Base-by-base conservation (phyloP, 257 asterid genomes). In the Fraxinus cuspidata region DNA sequence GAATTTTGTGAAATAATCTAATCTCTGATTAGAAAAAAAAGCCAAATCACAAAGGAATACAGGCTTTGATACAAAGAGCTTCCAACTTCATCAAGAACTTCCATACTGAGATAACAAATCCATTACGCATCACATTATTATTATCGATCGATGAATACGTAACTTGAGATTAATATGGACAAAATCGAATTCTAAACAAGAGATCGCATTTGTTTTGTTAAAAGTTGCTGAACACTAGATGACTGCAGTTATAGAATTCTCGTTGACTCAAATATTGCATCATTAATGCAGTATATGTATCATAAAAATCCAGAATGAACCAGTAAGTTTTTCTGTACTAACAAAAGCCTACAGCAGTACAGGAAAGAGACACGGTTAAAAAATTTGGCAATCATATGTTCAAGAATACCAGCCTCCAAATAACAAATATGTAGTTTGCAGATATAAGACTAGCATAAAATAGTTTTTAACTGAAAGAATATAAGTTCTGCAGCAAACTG, bases 401-500 rank as follows among this genome's bases (percentile, higher is more conserved):
- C 63, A 18, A 15, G 27, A 64, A 69, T 13, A 56, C 49, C 40
- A 72, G 25, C 75, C 81, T 64, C 23, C 60, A 70, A 66, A 40
- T 31, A 21, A 25, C 31, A 27, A 47, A 15, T 35, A 69, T n/a
- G 40, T 31, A 58, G 0, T 35, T 63, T n/a, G 40, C 25, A 58
- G 0, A 27, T 37, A 37, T 66, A 63, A 63, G 28, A 31, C 18
- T 27, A 38, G 25, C 74, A 40, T 29, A 71, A 69, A 71, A 72
- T 71, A 25, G 74, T 28, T 70, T 21, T 12, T 42, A 70, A 23
- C 78, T 13, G 42, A 1, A 40, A 31, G 74, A 42, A 68, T 72
- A 72, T 68, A 71, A 44, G 65, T 72, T 73, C 19, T 44, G 67
- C 78, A 74, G 63, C 65, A 53, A 58, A 56, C 72, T 27, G 74